Evolutionary conservation across 805 yeast species (phyloP), one percentile per base, ranked within the genome.

Genomic region (Candida ovalis): DNA sequence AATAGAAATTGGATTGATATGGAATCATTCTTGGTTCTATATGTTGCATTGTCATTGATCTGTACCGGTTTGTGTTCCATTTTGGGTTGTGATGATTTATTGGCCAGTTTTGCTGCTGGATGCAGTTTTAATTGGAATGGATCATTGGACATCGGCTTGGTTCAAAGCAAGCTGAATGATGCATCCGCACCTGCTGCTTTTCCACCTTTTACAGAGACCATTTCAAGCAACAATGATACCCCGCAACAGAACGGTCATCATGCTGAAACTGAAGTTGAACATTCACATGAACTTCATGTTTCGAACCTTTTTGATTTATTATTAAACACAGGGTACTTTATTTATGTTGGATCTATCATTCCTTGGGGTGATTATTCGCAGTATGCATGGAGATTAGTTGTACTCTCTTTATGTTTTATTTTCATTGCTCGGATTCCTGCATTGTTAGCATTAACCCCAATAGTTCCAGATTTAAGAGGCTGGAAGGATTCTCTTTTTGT

Each of bases 61-160:
- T 88, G 95, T 52, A 91, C 96, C 2, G 97, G 97, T 1, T 76
- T 88, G 48, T 96, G 97, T 6, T 80, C 96, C 9, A 81, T 88
- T 62, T 71, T 88, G 40, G 97, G 96, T 22, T 88, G 84, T 12
- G 97, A 90, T 64, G 97, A 90, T 67, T 75, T 90, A 58, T 74
- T 90, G 52, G 95, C 87, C 2, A 83, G 96, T 3, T 91, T 91
- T 68, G 84, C 95, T 2, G 96, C 97, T 0, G 97, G 97, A 22
- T 83, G 96, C 3, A 88, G 96, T 2, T 91, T 90, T 65, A 80
- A 95, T 1, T 90, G 97, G 97, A 91, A 88, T 63, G 96, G 96
- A 12, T 81, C 43, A 2, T 23, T 51, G 12, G 45, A 48, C 3
- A 13, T 43, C 27, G 57, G 42, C 1, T 41, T 55, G 21, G 28